Base-by-base conservation (phyloP, 768 basidiomycete genomes). In the Boletus tylopilopsis region DNA sequence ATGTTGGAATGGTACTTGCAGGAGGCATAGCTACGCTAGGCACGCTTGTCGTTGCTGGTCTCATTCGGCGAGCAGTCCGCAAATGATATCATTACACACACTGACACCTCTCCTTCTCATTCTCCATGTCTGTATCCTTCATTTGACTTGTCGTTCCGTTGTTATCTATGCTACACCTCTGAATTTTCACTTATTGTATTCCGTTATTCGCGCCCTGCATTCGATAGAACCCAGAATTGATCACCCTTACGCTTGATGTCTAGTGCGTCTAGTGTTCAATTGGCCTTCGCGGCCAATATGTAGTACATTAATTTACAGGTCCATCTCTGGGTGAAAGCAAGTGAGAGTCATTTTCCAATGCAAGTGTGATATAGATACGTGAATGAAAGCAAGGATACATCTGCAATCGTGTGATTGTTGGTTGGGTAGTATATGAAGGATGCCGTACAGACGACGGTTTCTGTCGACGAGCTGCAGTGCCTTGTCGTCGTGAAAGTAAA, bases 1-100 rank as follows among this genome's bases (percentile, higher is more conserved):
- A 97, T 67, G 90, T 97, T 42, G 96, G 96, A 40, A 93, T 99
- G 87, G 96, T 94, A 13, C 76, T 99, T 36, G 91, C 85, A 18
- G 94, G 94, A 43, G 92, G 94, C 47, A 86, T 80, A 35, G 93
- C 90, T 13, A 94, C 95, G 13, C 61, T 95, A 19, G 89, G 91
- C 44, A 83, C 87, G 25, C 68, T 92, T 41, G 66, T 87, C 50
- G 50, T 91, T 47, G 86, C 89, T 65, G 73, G 81, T 71, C 73
- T 91, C 63, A 77, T 93, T 81, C 87, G 90, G 82, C 89, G 88
- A 81, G 85, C 89, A 68, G 60, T 67, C 55, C 77, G 78, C 69
- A 79, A 60, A 68, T 71, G 48, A 69, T 44, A 42, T 48, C 9
- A 38, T 34, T 33, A 30, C 50, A 38, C 27, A 22, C 42, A 36